Percentiles rank a stretch among this genome's conserved stretches.
Conservation (phyloP, 768 basidiomycete species). For the Strobilomyces confusus region DNA sequence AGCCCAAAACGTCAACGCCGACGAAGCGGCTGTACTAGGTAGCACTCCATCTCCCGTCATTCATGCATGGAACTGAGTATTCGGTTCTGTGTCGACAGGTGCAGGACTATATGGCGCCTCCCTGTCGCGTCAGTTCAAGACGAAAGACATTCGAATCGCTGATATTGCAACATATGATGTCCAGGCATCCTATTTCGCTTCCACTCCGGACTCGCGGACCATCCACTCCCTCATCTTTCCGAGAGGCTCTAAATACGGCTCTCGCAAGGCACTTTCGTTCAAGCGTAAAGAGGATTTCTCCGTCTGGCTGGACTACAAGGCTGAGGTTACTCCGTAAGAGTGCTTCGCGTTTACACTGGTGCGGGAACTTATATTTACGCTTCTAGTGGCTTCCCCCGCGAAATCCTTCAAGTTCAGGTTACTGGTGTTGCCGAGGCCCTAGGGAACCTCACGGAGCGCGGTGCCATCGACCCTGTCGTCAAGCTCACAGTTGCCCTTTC, state of each 20-base stretch:
- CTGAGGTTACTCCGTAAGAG: slow-evolving; percentile 55
- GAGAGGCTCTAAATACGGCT: slow-evolving; percentile 67
- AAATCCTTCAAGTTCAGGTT: slow-evolving; percentile 71
- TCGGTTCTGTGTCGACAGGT: slow-evolving; percentile 31
- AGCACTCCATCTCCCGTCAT: slow-evolving; percentile 4
- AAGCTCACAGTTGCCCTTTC: slow-evolving; percentile 82
- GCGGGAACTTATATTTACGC: slow-evolving; percentile 2
- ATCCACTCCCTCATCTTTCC: slow-evolving; percentile 80
- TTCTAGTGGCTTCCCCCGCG: slow-evolving; percentile 63
- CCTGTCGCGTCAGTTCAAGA: slow-evolving; percentile 87
- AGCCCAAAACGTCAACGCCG: slow-evolving; percentile 93
- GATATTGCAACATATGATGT: slow-evolving; percentile 75
- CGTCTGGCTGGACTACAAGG: slow-evolving; percentile 75
- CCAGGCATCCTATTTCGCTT: slow-evolving; percentile 72
- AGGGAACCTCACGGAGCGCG: slow-evolving; percentile 77
- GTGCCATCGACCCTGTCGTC: slow-evolving; percentile 77
- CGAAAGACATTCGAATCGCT: slow-evolving; percentile 84
- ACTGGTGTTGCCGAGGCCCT: slow-evolving; percentile 71
- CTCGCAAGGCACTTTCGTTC: slow-evolving; percentile 83
- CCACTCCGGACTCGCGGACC: slow-evolving; percentile 50
- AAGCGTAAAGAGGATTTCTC: slow-evolving; percentile 82
- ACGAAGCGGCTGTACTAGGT: slow-evolving; percentile 93
- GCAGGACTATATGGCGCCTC: slow-evolving; percentile 91
- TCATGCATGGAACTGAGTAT: slow-evolving; percentile 1
- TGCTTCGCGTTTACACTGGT: neutral